Evolutionary conservation across 116 monocot genomes (phyloP).

Genomic region (Iris pallida): DNA sequence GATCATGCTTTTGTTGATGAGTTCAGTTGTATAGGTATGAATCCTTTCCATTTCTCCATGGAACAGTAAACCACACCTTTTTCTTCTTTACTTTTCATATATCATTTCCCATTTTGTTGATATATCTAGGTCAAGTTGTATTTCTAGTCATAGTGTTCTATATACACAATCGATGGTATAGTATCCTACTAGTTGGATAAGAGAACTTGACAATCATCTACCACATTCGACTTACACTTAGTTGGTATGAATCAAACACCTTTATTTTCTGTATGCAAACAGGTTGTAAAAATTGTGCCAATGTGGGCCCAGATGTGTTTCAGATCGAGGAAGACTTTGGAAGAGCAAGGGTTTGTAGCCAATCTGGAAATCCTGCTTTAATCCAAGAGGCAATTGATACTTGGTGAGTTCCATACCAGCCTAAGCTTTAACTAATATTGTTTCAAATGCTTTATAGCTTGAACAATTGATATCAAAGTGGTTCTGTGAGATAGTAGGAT

Average conservation of each 20-base stretch:
- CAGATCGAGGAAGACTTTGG: constrained; percentile 81
- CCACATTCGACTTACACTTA: constrained; percentile 5
- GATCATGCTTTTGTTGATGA: constrained; percentile 91
- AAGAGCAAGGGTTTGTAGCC: constrained; percentile 68
- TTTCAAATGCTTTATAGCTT: neutral
- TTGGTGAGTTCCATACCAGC: constrained; percentile 35
- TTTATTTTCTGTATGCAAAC: constrained; percentile 9
- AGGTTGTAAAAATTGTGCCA: constrained; percentile 96
- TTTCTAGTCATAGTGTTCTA: neutral
- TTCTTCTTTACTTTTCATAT: no score
- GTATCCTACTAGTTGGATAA: neutral
- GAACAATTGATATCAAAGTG: neutral
- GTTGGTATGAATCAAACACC: neutral
- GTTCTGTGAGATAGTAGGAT: neutral
- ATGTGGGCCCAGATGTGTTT: constrained; percentile 58
- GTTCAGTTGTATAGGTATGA: constrained; percentile 87
- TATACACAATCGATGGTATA: neutral
- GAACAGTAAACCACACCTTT: no score
- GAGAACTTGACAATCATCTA: neutral
- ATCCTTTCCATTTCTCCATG: neutral
- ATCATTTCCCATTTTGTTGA: no score
- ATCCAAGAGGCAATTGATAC: constrained; percentile 72
- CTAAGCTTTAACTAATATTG: neutral
- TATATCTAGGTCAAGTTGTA: neutral
- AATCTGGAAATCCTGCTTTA: constrained; percentile 50